These are phyloP conservation scores for Colletotrichum cordylinicola DNA, from an alignment of 2,329 filamentous ascomycete species.

Conservation along the genomic window DNA sequence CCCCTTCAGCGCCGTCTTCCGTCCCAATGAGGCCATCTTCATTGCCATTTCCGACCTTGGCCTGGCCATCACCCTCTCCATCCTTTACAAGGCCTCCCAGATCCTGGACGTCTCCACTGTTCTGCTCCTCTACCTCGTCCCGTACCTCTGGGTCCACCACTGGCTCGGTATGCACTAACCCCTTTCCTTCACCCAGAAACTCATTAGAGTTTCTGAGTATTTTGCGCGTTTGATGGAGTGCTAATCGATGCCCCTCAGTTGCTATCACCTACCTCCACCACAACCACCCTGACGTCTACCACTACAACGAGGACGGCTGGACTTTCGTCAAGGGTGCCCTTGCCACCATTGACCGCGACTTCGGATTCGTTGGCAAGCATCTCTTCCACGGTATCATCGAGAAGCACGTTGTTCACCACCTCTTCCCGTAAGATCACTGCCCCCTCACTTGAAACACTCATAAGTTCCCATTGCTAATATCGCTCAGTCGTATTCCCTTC, in stretches of 20 bases:
- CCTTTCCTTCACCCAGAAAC: neutral
- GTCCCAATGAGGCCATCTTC: constrained; percentile 58
- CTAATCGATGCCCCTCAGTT: constrained; percentile 45
- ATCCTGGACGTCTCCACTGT: constrained; percentile 63
- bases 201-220: neutral
- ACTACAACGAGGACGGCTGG: constrained; percentile 62
- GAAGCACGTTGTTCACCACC: constrained; percentile 67
- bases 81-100: constrained; percentile 57
- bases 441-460: neutral
- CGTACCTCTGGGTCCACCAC: constrained; percentile 75
- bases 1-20: constrained; percentile 66
- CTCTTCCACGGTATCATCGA: constrained; percentile 68
- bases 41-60: constrained; percentile 67
- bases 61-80: constrained; percentile 54
- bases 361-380: constrained; percentile 66
- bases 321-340: constrained; percentile 66
- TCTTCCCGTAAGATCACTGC: constrained; percentile 52
- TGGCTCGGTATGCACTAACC: constrained; percentile 61
- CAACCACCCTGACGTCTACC: constrained; percentile 61
- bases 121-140: constrained; percentile 64
- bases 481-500: constrained; percentile 56
- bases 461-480: neutral
- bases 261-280: constrained; percentile 80
- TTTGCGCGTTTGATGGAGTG: neutral
- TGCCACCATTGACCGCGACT: constrained; percentile 67